Conservation (phyloP, 352 stramenopile species). For the Phytophthora pseudosyringae region DNA sequence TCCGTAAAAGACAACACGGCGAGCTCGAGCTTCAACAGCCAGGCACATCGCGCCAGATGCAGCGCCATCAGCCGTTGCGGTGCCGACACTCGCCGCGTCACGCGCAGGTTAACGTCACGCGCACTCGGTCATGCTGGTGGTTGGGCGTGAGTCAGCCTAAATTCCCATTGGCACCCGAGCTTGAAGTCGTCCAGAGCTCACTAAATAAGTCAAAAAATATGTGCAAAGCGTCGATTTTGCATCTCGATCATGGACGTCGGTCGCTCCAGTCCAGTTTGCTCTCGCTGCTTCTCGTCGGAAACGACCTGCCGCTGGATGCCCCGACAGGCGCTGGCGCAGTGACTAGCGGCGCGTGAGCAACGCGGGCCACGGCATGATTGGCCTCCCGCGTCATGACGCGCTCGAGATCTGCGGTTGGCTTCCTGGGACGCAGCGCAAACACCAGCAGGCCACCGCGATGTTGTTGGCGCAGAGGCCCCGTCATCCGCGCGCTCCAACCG, state of each 20-base stretch:
- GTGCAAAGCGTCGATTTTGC: no score
- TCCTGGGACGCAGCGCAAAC: slow-evolving; percentile 12
- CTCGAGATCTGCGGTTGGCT: slow-evolving; percentile 10
- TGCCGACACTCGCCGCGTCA: slow-evolving; percentile 27
- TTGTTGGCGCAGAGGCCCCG: slow-evolving; percentile 1
- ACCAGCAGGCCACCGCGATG: neutral
- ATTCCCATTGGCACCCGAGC: slow-evolving; percentile 4
- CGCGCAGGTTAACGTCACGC: slow-evolving; percentile 3
- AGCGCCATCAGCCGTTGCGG: no score
- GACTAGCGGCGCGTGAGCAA: slow-evolving; percentile 33
- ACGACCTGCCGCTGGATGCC: slow-evolving; percentile 3
- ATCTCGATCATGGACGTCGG: no score
- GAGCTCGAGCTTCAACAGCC: no score
- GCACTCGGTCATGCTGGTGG: neutral
- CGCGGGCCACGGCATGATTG: slow-evolving; percentile 19
- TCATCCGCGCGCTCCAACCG: neutral
- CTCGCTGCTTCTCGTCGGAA: no score
- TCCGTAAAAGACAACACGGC: slow-evolving; percentile 8
- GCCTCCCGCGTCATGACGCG: slow-evolving; percentile 27
- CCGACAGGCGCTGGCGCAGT: slow-evolving; percentile 14
- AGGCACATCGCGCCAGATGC: no score
- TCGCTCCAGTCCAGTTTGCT: neutral
- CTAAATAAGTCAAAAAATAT: no score
- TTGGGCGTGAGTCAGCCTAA: slow-evolving; percentile 21
- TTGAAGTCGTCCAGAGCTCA: slow-evolving; percentile 11